These are phyloP conservation scores for Suillus paluster DNA, from an alignment of 768 basidiomycete species.

Conservation along the genomic window DNA sequence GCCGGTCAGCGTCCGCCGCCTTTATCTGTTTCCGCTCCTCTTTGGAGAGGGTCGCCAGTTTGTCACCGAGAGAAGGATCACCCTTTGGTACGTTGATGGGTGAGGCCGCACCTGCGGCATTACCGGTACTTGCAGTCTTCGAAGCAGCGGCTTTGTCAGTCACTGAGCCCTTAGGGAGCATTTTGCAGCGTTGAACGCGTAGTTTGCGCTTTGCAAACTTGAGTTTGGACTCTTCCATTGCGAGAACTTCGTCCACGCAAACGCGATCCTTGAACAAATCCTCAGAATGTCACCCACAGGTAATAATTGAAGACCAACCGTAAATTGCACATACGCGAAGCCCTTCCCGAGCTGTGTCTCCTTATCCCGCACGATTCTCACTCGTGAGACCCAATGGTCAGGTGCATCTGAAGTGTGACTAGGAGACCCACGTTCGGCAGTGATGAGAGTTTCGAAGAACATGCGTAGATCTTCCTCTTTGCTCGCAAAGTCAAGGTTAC, in stretches of 20 bases:
- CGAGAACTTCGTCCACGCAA: conserved; percentile 92
- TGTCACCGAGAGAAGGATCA: conserved; percentile 79
- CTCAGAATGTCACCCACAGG: conserved; percentile 4
- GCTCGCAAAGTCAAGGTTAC: conserved; percentile 90
- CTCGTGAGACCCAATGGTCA: conserved; percentile 73
- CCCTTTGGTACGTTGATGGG: conserved; percentile 61
- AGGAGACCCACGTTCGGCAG: conserved; percentile 69
- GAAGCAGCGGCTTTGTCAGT: conserved; percentile 21
- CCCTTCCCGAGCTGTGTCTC: conserved; percentile 95
- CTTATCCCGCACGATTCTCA: conserved; percentile 88
- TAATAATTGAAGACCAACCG: conserved; percentile 45
- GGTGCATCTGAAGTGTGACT: conserved; percentile 40
- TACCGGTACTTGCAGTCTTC: conserved; percentile 4
- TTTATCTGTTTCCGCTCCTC: conserved; percentile 88
- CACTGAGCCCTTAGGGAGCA: conserved; percentile 48
- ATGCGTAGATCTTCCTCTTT: conserved; percentile 87
- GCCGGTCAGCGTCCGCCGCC: conserved; percentile 75
- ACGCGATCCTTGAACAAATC: conserved; percentile 67
- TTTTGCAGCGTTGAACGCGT: conserved; percentile 90
- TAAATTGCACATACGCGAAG: conserved; percentile 90
- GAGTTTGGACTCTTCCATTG: conserved; percentile 74
- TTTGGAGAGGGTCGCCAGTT: conserved; percentile 77
- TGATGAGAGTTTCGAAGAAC: conserved; percentile 84
- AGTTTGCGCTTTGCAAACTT: conserved; percentile 94
- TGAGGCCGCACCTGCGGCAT: conserved; percentile 8